phyloP scores from a whole-genome alignment of 331 rosid genomes.

The Cucumis variabilis region DNA sequence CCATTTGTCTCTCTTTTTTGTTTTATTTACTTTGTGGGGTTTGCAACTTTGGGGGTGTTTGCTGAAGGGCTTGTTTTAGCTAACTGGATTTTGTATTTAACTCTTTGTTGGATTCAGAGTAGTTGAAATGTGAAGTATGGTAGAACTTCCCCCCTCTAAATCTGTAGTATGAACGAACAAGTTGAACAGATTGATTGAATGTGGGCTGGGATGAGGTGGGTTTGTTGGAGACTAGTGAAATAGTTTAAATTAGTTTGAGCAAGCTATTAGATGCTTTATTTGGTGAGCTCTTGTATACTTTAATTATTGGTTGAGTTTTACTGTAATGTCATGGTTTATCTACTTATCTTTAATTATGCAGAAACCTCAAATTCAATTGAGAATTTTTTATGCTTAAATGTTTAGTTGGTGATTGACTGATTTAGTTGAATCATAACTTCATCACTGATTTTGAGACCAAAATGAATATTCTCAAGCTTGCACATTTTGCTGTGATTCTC shows the following conservation, averaged over 20 bases:
- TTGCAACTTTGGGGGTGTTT: background rate
- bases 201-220: background rate
- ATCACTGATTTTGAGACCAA: constrained; percentile 98
- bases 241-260: background rate
- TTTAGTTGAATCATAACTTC: constrained; percentile 92
- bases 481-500: constrained; percentile 98
- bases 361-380: background rate
- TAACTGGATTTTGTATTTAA: too few species aligned
- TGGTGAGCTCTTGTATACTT: background rate
- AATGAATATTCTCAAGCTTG: constrained; percentile 99
- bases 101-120: too few species aligned
- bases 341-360: background rate
- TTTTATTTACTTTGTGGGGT: too few species aligned
- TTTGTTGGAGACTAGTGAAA: background rate
- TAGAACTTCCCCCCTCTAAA: too few species aligned
- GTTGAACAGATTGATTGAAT: constrained; percentile 5
- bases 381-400: constrained; percentile 25
- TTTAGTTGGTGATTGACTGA: constrained; percentile 95
- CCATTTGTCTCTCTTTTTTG: too few species aligned
- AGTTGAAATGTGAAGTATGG: too few species aligned
- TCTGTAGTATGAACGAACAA: background rate
- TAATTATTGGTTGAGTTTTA: background rate
- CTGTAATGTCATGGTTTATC: background rate
- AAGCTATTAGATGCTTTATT: too few species aligned
- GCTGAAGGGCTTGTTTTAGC: too few species aligned